Conservation (phyloP, 2,329 filamentous ascomycete species). For the Beauveria varroae region DNA sequence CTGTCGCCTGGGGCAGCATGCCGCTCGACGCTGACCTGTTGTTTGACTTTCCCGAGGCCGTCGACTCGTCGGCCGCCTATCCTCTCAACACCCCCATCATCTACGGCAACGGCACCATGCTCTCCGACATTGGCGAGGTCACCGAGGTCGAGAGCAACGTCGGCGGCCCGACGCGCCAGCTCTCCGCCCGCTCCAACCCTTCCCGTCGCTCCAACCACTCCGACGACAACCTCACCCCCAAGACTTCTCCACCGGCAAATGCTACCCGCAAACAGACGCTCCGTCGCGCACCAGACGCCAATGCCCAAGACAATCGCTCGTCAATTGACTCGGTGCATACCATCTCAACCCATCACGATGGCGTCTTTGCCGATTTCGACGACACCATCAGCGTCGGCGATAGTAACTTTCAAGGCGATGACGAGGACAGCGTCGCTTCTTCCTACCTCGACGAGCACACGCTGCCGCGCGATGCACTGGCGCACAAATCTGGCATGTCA, state of each 20-base stretch:
- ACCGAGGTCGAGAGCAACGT: constrained; percentile 45
- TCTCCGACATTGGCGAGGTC: constrained; percentile 57
- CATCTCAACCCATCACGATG: constrained; percentile 36
- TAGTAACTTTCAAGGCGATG: constrained; percentile 59
- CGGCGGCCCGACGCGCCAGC: constrained; percentile 32
- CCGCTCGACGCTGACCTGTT: constrained; percentile 35
- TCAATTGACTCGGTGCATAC: constrained; percentile 57
- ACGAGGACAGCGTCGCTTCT: constrained; percentile 58
- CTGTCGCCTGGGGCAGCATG: constrained; percentile 44
- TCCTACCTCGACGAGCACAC: constrained; percentile 38
- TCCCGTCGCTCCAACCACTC: constrained; percentile 23
- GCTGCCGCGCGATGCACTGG: background rate
- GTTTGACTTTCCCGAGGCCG: constrained; percentile 24
- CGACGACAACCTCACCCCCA: constrained; percentile 27
- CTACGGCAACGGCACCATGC: constrained; percentile 62
- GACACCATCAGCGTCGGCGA: constrained; percentile 55
- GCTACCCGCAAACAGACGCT: constrained; percentile 29
- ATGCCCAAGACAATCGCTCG: constrained; percentile 41
- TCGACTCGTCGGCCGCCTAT: constrained; percentile 33
- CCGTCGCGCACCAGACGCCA: constrained; percentile 36
- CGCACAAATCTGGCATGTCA: background rate
- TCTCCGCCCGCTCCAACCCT: constrained; percentile 22
- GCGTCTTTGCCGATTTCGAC: constrained; percentile 54
- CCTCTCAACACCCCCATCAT: constrained; percentile 56
- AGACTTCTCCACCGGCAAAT: constrained; percentile 38